phyloP scores from a whole-genome alignment of 2,329 filamentous ascomycete species.

The Stagonosporopsis chrysanthemi region DNA sequence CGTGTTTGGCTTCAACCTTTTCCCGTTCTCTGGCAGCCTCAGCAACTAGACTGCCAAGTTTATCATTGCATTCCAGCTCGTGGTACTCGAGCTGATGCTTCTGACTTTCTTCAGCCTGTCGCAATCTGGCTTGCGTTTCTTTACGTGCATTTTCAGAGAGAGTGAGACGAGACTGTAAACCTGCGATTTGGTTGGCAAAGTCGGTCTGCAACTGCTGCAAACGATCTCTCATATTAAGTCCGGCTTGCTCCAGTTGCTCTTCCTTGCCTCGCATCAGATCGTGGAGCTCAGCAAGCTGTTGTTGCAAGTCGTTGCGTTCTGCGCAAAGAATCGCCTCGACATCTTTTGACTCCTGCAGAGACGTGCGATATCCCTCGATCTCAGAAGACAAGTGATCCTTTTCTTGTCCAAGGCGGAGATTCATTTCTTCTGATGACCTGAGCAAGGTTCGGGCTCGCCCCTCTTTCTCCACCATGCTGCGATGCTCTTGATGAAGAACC shows the following conservation, averaged over 20 bases:
- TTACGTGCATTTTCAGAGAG: constrained; percentile 22
- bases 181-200: constrained; percentile 15
- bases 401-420: constrained; percentile 14
- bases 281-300: constrained; percentile 19
- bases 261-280: constrained; percentile 11
- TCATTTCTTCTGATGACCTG: not conserved
- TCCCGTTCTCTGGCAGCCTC: not conserved
- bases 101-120: constrained; percentile 21
- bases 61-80: constrained; percentile 17
- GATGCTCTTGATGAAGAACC: constrained; percentile 23
- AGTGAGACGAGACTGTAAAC: constrained; percentile 17
- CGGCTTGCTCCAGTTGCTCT: constrained; percentile 12
- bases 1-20: not conserved
- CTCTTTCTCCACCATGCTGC: constrained; percentile 3
- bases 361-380: constrained; percentile 20
- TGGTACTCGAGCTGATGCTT: constrained; percentile 25
- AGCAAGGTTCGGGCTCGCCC: not conserved
- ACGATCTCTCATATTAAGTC: not conserved
- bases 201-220: not conserved
- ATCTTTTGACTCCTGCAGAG: constrained; percentile 17
- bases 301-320: constrained; percentile 24
- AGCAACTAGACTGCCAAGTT: constrained; percentile 8
- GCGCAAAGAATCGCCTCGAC: constrained; percentile 6
- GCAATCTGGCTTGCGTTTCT: constrained; percentile 24
- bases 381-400: constrained; percentile 19